These are phyloP conservation scores for Pichia sp. DNA, from an alignment of 1,139 yeast species.

Conservation along the genomic window DNA sequence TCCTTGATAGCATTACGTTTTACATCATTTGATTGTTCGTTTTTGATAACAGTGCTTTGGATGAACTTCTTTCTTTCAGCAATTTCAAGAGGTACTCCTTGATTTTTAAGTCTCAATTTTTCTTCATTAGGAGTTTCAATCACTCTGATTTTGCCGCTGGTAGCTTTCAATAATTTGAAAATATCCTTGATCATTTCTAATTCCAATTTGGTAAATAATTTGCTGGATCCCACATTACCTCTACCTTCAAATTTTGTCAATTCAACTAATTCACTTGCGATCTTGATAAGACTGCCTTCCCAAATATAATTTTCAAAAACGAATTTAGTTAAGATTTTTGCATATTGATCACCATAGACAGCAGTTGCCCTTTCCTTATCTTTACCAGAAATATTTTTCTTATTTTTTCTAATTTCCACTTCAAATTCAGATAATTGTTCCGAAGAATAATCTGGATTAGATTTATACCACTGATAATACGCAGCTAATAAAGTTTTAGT, in stretches of 20 bases:
- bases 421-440: constrained; percentile 5
- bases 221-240: constrained; percentile 6
- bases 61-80: not conserved
- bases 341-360: constrained; percentile 14
- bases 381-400: not conserved
- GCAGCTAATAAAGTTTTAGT: constrained; percentile 17
- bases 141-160: constrained; percentile 1
- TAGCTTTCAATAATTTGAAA: constrained; percentile 8
- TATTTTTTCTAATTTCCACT: constrained; percentile 3
- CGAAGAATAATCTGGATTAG: constrained; percentile 4
- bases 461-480: constrained; percentile 18
- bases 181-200: constrained; percentile 9
- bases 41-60: too few relatives aligned
- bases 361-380: not conserved
- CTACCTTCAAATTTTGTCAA: constrained; percentile 9
- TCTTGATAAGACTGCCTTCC: constrained; percentile 5
- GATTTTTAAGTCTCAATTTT: not conserved
- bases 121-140: not conserved
- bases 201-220: constrained; percentile 6
- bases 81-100: not conserved
- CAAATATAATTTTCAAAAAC: constrained; percentile 1
- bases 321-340: constrained; percentile 10
- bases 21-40: too few relatives aligned
- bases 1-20: too few relatives aligned
- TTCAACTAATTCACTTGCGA: constrained; percentile 7